Conservation (phyloP, 2,329 filamentous ascomycete genomes). For the Fusarium denticulatum region DNA sequence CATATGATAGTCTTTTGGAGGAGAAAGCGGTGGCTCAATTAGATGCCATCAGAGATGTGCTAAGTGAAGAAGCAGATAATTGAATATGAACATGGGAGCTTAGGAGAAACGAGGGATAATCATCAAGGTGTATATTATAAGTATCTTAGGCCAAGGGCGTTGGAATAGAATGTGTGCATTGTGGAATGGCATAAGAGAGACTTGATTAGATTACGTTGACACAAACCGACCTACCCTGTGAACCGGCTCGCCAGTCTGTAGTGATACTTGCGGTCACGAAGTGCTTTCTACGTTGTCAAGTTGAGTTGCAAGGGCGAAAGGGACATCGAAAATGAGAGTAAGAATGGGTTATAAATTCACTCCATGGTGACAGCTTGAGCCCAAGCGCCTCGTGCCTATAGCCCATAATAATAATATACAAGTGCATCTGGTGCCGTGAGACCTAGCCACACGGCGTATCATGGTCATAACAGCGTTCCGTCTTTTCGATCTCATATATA, state of each 20-base stretch:
- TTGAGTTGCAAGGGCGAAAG: neutral
- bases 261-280: neutral
- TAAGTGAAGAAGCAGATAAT: slow-evolving; percentile 61
- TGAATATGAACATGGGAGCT: slow-evolving; percentile 26
- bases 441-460: slow-evolving; percentile 20
- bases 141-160: slow-evolving; percentile 39
- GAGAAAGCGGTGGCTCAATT: slow-evolving; percentile 78
- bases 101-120: slow-evolving; percentile 25
- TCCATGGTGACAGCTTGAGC: slow-evolving; percentile 3
- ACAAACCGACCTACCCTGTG: neutral
- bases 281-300: neutral
- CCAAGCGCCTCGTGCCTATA: slow-evolving; percentile 18
- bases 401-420: slow-evolving; percentile 39
- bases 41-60: slow-evolving; percentile 65
- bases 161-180: slow-evolving; percentile 39
- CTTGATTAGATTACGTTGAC: slow-evolving; percentile 15
- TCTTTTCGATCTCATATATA: slow-evolving; percentile 15
- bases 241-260: neutral
- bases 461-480: slow-evolving; percentile 12
- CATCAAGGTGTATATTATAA: slow-evolving; percentile 38
- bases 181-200: slow-evolving; percentile 27
- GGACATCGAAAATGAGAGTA: slow-evolving; percentile 3
- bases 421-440: slow-evolving; percentile 36
- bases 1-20: slow-evolving; percentile 74
- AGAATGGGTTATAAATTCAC: slow-evolving; percentile 25